These are phyloP conservation scores for Naganishia antarctica DNA, from an alignment of 768 basidiomycete genomes.

Conservation along the genomic window DNA sequence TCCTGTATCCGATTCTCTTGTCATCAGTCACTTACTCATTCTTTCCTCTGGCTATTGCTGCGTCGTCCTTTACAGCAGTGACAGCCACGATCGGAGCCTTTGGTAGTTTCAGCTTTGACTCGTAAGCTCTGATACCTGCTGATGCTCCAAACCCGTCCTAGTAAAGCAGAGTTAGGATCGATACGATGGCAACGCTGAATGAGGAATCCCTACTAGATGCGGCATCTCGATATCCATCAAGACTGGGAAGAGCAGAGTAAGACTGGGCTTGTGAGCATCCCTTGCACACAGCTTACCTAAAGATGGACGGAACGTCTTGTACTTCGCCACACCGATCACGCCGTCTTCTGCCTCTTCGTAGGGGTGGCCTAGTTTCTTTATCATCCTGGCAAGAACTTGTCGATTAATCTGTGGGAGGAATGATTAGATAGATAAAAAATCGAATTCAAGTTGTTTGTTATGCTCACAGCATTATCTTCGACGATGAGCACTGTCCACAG, in stretches of 20 bases:
- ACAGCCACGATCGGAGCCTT: constrained; percentile 40
- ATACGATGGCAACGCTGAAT: too few relatives aligned
- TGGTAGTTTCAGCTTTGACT: constrained; percentile 25
- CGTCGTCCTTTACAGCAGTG: constrained; percentile 31
- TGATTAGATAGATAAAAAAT: neutral
- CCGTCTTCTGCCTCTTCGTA: constrained; percentile 17
- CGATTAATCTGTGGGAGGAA: neutral
- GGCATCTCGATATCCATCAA: constrained; percentile 48
- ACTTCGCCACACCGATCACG: constrained; percentile 1
- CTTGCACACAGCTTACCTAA: neutral
- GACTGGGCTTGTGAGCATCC: neutral
- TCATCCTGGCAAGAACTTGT: constrained; percentile 13
- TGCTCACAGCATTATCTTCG: constrained; percentile 2
- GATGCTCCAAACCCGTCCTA: constrained; percentile 44
- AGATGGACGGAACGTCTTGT: constrained; percentile 11
- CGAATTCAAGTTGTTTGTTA: neutral
- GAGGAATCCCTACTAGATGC: too few relatives aligned
- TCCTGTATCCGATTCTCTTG: neutral
- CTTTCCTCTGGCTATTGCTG: constrained; percentile 10
- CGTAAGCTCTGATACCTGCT: constrained; percentile 39
- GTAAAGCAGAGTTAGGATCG: too few relatives aligned
- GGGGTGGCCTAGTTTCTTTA: constrained; percentile 15
- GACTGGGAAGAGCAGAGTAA: constrained; percentile 1
- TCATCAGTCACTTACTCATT: constrained; percentile 1
- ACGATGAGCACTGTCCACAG: neutral